Conservation (phyloP, 352 stramenopile species). For the Pythium coloratum region DNA sequence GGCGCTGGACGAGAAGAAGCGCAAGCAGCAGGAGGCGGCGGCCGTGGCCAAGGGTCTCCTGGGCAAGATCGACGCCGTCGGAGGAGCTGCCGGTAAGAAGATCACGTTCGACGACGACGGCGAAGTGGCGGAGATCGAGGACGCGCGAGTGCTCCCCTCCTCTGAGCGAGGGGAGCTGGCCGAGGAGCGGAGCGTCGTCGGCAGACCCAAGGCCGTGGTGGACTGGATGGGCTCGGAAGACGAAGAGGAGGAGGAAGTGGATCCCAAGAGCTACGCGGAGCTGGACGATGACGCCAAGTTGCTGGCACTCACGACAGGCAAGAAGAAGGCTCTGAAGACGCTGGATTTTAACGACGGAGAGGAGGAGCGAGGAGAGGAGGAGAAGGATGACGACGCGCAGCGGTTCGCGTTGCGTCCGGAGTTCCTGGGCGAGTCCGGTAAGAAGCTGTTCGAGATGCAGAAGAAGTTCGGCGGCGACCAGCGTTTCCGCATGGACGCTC, state of each 20-base stretch:
- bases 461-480: constrained; percentile 77
- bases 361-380: constrained; percentile 30
- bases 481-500: constrained; percentile 75
- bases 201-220: constrained; percentile 23
- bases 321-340: constrained; percentile 28
- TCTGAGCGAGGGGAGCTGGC: constrained; percentile 1
- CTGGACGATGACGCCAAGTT: constrained; percentile 27
- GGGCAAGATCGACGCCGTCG: constrained; percentile 36
- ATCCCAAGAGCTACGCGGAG: constrained; percentile 21
- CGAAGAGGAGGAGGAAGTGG: constrained; percentile 38
- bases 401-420: constrained; percentile 68
- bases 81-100: constrained; percentile 46
- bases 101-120: constrained; percentile 78
- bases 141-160: not conserved
- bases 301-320: not conserved
- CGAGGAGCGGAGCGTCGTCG: constrained; percentile 17
- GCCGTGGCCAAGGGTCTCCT: constrained; percentile 29
- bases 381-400: constrained; percentile 24
- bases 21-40: constrained; percentile 36
- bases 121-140: constrained; percentile 50
- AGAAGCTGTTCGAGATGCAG: constrained; percentile 81
- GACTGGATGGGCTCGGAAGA: constrained; percentile 67
- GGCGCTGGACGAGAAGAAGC: constrained; percentile 45
- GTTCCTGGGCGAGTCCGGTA: constrained; percentile 66
- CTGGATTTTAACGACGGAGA: constrained; percentile 47